Conservation (phyloP, 331 rosid genomes). For the Pyracantha coccinea region DNA sequence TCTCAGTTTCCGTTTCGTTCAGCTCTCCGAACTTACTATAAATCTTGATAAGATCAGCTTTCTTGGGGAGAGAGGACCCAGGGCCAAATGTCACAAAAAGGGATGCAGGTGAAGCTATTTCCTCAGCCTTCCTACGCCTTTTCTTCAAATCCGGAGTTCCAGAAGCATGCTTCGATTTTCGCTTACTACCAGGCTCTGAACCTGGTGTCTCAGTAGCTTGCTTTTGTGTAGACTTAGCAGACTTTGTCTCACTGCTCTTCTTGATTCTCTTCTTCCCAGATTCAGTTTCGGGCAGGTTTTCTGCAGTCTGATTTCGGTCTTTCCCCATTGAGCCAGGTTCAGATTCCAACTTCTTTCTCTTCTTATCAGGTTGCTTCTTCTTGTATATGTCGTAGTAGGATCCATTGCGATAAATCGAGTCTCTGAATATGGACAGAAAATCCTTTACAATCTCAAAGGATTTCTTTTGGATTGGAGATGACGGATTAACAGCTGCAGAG, state of each 20-base stretch:
- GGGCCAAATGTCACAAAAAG: constrained; percentile 48
- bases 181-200: background rate
- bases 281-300: constrained; percentile 13
- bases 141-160: constrained; percentile 8
- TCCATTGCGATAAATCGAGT: constrained; percentile 48
- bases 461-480: constrained; percentile 8
- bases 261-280: constrained; percentile 25
- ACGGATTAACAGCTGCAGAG: constrained; percentile 38
- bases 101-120: constrained; percentile 23
- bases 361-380: constrained; percentile 28
- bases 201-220: background rate
- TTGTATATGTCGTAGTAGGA: constrained; percentile 27
- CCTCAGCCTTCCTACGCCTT: constrained; percentile 8
- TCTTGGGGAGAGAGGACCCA: constrained; percentile 56
- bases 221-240: constrained; percentile 10
- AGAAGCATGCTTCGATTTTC: constrained; percentile 6
- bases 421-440: constrained; percentile 43
- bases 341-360: constrained; percentile 43
- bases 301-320: constrained; percentile 14
- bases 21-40: constrained; percentile 54
- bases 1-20: constrained; percentile 49
- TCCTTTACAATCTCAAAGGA: constrained; percentile 26
- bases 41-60: constrained; percentile 39
- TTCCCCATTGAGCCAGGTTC: constrained; percentile 17
- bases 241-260: constrained; percentile 20